phyloP scores from a whole-genome alignment of 768 basidiomycete genomes.

The Suillus discolor region DNA sequence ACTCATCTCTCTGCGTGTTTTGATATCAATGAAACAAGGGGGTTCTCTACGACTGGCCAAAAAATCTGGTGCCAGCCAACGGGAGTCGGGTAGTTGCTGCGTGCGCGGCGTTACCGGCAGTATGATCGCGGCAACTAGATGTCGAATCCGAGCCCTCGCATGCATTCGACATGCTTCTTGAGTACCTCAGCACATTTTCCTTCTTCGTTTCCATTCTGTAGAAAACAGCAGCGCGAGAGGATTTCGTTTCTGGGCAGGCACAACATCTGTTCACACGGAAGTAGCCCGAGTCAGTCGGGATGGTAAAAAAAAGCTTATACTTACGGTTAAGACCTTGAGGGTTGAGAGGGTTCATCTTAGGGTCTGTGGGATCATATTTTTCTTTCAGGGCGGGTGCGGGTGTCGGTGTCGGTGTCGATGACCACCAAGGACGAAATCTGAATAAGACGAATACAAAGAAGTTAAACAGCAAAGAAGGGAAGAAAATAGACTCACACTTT shows the following conservation, averaged over 20 bases:
- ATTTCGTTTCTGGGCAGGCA: conserved; percentile 93
- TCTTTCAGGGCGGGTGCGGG: conserved; percentile 34
- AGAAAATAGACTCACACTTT: not conserved
- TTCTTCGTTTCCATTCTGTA: conserved; percentile 64
- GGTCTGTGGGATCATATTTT: conserved; percentile 72
- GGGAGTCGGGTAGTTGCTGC: too few relatives aligned
- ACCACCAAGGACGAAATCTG: conserved; percentile 64
- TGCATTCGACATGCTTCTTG: conserved; percentile 83
- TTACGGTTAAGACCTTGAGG: conserved; percentile 93
- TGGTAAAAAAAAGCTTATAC: conserved; percentile 29
- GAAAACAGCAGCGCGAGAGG: conserved; percentile 94
- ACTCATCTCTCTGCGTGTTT: too few relatives aligned
- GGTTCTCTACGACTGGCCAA: too few relatives aligned
- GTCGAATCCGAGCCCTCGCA: conserved; percentile 90
- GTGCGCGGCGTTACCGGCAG: too few relatives aligned
- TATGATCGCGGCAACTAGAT: conserved; percentile 38
- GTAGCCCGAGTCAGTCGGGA: not conserved
- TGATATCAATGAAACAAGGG: too few relatives aligned
- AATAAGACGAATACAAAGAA: not conserved
- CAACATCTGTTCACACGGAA: conserved; percentile 69
- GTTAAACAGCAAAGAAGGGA: not conserved
- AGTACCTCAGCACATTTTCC: conserved; percentile 84
- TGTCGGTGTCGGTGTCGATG: conserved; percentile 43
- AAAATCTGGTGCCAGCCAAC: too few relatives aligned
- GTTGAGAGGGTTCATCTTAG: conserved; percentile 86